Base-by-base conservation (phyloP, 164 flowering plant species). In the Aristolochia contorta region DNA sequence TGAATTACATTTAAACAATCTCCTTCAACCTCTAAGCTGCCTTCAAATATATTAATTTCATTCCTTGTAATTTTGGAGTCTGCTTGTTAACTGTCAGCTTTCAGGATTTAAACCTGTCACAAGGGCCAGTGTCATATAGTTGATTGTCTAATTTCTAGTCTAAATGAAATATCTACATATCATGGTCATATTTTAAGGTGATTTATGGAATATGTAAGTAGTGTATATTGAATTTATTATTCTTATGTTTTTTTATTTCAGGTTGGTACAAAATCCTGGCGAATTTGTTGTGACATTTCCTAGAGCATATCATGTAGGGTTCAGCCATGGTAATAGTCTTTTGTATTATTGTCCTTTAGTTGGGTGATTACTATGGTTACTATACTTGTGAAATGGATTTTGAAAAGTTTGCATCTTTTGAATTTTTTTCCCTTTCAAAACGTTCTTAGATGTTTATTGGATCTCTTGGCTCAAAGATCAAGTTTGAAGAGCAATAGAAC, bases 211-310 rank as follows among this genome's bases (percentile, higher is more conserved):
- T 19, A 49, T 37, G 10, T 0, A 49, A 22, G 9, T 14, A 54
- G 12, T 24, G 12, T 12, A 30, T 54, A 15, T 54, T 54, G 16
- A 10, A 12, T 37, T 27, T 37, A n/a, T 58, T 15, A 7, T 12
- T 56, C 37, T 23, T 24, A 10, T 59, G 6, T 63, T 16, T 16
- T 46, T 13, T 19, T 30, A n/a, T 61, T 43, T 43, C 71, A 91
- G 97, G 95, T 82, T 94, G 71, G 76, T 91, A 54, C 99, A 94
- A 71, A 74, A 89, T 62, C 97, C 99, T 69, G 99, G 99, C 68
- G 99, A 94, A 82, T 94, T 84, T 79, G 99, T 94, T 71, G 97
- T 91, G 77, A 91, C 97, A 48, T 94, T 94, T 77, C 99, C 97
- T 48, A 86, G 99, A 80, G 96, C 99, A 59, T 94, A 94, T 75